Conservation (phyloP, 768 basidiomycete genomes). For the Rhizopogon salebrosus region DNA sequence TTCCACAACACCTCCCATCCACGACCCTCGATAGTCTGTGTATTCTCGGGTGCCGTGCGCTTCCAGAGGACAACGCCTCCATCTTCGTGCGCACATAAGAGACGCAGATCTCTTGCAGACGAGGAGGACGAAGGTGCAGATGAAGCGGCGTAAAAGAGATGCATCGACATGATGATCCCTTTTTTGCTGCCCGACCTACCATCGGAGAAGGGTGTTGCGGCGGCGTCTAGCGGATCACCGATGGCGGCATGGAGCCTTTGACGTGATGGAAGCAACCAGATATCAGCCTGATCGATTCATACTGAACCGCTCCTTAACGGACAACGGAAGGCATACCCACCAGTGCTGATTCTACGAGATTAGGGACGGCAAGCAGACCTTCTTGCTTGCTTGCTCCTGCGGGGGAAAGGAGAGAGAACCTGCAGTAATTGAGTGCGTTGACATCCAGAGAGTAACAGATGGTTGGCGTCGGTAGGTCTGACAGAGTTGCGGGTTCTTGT, state of each 20-base stretch:
- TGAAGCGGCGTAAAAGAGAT: slow-evolving; percentile 44
- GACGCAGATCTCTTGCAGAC: slow-evolving; percentile 39
- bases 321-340: slow-evolving; percentile 33
- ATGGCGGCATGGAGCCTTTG: slow-evolving; percentile 81
- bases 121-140: slow-evolving; percentile 28
- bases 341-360: slow-evolving; percentile 81
- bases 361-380: slow-evolving; percentile 77
- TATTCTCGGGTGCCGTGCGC: slow-evolving; percentile 34
- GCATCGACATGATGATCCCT: slow-evolving; percentile 87
- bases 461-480: slow-evolving; percentile 43
- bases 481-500: slow-evolving; percentile 50
- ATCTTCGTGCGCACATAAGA: slow-evolving; percentile 81
- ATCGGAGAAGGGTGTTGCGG: slow-evolving; percentile 24
- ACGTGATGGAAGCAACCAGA: slow-evolving; percentile 73
- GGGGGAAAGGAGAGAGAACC: slow-evolving; percentile 63
- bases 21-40: slow-evolving; percentile 52
- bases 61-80: slow-evolving; percentile 74
- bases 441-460: slow-evolving; percentile 74
- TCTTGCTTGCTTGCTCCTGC: slow-evolving; percentile 8
- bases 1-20: slow-evolving; percentile 76
- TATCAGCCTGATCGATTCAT: slow-evolving; percentile 57
- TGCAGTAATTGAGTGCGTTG: slow-evolving; percentile 92
- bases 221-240: slow-evolving; percentile 46
- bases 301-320: background rate
- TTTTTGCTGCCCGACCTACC: slow-evolving; percentile 51